phyloP scores from a whole-genome alignment of 2,329 filamentous ascomycete species.

The Colletotrichum spinosum region DNA sequence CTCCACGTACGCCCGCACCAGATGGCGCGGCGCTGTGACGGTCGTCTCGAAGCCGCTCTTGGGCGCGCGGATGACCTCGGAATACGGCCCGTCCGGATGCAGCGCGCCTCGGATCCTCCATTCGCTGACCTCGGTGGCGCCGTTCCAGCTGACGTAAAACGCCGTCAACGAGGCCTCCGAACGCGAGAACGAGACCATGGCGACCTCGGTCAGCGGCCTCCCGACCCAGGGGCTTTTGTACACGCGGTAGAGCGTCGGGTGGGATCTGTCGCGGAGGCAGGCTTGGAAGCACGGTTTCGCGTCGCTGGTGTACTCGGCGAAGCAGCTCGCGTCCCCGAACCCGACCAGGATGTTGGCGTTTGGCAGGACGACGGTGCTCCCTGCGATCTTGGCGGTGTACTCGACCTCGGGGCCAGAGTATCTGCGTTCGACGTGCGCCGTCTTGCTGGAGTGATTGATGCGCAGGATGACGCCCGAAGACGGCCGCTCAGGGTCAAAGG shows the following conservation, averaged over 20 bases:
- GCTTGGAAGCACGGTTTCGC: slow-evolving; percentile 40
- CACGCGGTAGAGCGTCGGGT: slow-evolving; percentile 41
- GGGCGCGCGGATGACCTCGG: background rate
- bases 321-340: slow-evolving; percentile 49
- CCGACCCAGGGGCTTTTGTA: slow-evolving; percentile 45
- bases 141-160: slow-evolving; percentile 54
- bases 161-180: slow-evolving; percentile 6
- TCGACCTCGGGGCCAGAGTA: slow-evolving; percentile 5
- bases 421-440: background rate
- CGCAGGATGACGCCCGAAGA: slow-evolving; percentile 8
- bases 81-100: slow-evolving; percentile 15
- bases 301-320: slow-evolving; percentile 43
- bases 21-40: background rate
- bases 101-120: slow-evolving; percentile 54
- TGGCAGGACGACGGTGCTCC: slow-evolving; percentile 43
- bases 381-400: slow-evolving; percentile 45
- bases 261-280: slow-evolving; percentile 33
- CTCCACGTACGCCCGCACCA: background rate
- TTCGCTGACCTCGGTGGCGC: slow-evolving; percentile 44
- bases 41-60: slow-evolving; percentile 10
- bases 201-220: slow-evolving; percentile 36
- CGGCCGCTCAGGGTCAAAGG: background rate
- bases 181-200: slow-evolving; percentile 3
- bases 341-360: slow-evolving; percentile 57
- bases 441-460: slow-evolving; percentile 3